Base-by-base conservation (phyloP, 257 asterid species). In the Nyctanthes arbortristis region DNA sequence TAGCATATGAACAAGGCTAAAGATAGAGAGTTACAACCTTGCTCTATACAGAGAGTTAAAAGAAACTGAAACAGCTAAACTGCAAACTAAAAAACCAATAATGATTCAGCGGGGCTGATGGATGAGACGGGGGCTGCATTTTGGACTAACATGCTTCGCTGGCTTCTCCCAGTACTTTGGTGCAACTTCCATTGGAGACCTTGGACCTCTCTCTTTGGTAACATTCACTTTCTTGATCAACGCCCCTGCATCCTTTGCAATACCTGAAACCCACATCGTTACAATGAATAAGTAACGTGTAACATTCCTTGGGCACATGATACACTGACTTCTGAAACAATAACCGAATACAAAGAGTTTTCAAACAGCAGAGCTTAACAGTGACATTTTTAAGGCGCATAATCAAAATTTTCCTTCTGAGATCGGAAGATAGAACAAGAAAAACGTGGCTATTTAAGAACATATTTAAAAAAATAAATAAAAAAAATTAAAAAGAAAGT, bases 61-160 rank as follows among this genome's bases (percentile, higher is more conserved):
- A 32, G 62, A 72, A 69, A 77, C 70, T 57, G 54, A 56, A 52
- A 29, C 18, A 45, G 86, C 70, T 49, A 39, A 22, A 68, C 80
- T 75, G 78, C 79, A 57, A 33, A 66, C 68, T 61, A 65, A 67
- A 36, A 47, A 39, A 76, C 73, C 72, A 67, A 67, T 45, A 36
- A 24, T 61, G 29, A 20, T 77, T 88, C 87, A 90, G 67, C 90
- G 96, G 5, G 97, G 97, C 84, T 88, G 98, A 81, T 92, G 97
- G 85, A 92, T 92, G 85, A 72, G 81, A 54, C 96, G 91, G 4
- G 96, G 92, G 79, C 88, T 81, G 93, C 78, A 77, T 60, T 65
- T 88, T 4, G 96, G 82, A 80, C 80, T 79, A 32, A 85, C 78
- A 13, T 72, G 55, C 84, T 84, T 89, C 4, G 88, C 87, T 28